phyloP scores from a whole-genome alignment of 164 flowering plant species.

The Stephania yunnanensis region DNA sequence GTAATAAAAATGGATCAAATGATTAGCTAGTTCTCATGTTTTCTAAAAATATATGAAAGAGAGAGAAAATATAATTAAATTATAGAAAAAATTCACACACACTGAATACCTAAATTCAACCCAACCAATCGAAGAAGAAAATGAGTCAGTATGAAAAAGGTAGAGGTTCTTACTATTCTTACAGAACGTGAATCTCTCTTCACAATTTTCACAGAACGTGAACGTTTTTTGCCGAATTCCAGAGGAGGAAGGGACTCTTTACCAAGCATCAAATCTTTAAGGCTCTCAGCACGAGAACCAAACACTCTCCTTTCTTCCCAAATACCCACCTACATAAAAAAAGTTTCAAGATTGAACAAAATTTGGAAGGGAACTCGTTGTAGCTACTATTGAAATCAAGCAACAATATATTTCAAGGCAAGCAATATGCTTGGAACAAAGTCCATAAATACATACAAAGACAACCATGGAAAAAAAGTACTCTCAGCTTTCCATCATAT shows the following conservation, averaged over 20 bases:
- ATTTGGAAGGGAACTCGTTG: not conserved
- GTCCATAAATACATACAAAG: not conserved
- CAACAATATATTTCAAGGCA: too few species aligned
- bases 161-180: slow-evolving; percentile 55
- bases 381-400: too few species aligned
- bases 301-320: slow-evolving; percentile 97
- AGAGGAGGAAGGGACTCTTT: slow-evolving; percentile 66
- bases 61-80: not conserved
- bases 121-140: not conserved
- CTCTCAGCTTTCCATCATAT: not conserved
- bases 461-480: not conserved
- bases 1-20: slow-evolving; percentile 8
- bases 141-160: not conserved
- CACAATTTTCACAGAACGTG: slow-evolving; percentile 65
- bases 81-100: not conserved
- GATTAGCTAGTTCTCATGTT: slow-evolving; percentile 10
- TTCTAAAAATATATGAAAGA: not conserved
- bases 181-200: slow-evolving; percentile 81
- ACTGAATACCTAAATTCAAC: not conserved
- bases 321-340: slow-evolving; percentile 50
- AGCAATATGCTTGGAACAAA: not conserved
- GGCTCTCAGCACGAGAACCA: slow-evolving; percentile 66
- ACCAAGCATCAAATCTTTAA: slow-evolving; percentile 76
- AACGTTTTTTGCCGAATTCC: slow-evolving; percentile 68
- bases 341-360: not conserved